phyloP scores from a whole-genome alignment of 1,139 yeast species.

The Pichia sp. region DNA sequence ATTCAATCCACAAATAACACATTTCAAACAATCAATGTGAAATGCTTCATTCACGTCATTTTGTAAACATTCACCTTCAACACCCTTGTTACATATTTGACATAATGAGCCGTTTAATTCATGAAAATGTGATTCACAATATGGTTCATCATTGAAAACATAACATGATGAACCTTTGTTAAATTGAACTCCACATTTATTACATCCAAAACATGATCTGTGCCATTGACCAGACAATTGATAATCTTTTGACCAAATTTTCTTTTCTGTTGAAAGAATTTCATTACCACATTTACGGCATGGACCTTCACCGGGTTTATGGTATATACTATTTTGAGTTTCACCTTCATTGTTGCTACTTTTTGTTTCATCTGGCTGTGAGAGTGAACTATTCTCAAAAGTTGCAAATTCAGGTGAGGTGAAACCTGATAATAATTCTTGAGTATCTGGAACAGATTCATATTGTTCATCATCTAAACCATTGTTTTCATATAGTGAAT shows the following conservation, averaged over 20 bases:
- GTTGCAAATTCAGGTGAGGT: not conserved
- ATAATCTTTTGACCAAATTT: constrained; percentile 73
- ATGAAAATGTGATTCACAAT: constrained; percentile 80
- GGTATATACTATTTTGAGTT: constrained; percentile 19
- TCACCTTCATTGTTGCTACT: not conserved
- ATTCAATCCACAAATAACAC: constrained; percentile 42
- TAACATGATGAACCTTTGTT: constrained; percentile 66
- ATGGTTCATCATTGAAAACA: constrained; percentile 71
- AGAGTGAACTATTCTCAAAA: not conserved
- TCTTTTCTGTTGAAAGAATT: constrained; percentile 39
- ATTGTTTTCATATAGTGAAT: constrained; percentile 9
- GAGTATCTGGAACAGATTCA: not conserved
- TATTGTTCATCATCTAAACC: not conserved
- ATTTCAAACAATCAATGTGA: constrained; percentile 57
- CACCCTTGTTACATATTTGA: constrained; percentile 60
- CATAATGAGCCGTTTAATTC: constrained; percentile 69
- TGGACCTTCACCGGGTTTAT: constrained; percentile 65
- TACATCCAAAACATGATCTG: constrained; percentile 72
- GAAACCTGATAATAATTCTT: not conserved
- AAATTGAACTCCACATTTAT: constrained; percentile 50
- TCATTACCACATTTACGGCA: constrained; percentile 55
- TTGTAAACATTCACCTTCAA: constrained; percentile 88
- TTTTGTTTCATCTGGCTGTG: not conserved
- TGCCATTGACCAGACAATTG: constrained; percentile 95
- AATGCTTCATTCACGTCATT: constrained; percentile 61